phyloP scores from a whole-genome alignment of 768 basidiomycete species.

The Holtermanniella nyarrowii region DNA sequence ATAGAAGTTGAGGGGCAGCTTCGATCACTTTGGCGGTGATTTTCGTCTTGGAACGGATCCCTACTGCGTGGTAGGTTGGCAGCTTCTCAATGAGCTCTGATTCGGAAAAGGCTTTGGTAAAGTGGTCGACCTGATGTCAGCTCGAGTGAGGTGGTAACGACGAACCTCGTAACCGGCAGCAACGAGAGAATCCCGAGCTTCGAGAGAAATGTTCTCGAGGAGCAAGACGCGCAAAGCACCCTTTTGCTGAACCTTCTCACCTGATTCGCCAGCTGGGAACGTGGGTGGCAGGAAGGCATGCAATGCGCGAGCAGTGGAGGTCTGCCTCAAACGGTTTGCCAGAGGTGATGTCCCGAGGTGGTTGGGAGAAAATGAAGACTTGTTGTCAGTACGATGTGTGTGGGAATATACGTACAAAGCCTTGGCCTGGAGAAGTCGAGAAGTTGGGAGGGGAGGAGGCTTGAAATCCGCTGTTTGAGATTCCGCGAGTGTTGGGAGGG shows the following conservation, averaged over 20 bases:
- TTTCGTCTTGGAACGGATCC: slow-evolving; percentile 95
- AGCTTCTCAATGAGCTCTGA: slow-evolving; percentile 67
- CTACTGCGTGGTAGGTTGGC: slow-evolving; percentile 86
- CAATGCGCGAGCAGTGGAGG: slow-evolving; percentile 6
- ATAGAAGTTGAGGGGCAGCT: slow-evolving; percentile 78
- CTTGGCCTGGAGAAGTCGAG: slow-evolving; percentile 8
- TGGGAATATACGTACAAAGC: background rate
- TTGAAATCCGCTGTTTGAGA: slow-evolving; percentile 27
- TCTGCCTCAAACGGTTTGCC: background rate
- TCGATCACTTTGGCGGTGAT: slow-evolving; percentile 82
- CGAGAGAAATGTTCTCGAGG: slow-evolving; percentile 88
- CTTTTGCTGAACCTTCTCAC: slow-evolving; percentile 43
- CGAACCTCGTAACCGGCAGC: slow-evolving; percentile 59
- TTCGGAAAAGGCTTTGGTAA: slow-evolving; percentile 74
- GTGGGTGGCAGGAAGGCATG: slow-evolving; percentile 7
- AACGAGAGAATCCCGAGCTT: slow-evolving; percentile 70
- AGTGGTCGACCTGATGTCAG: slow-evolving; percentile 64
- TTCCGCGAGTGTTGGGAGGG: slow-evolving; percentile 35
- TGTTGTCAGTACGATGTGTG: too few species aligned
- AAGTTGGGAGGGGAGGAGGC: slow-evolving; percentile 31
- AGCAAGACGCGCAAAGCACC: slow-evolving; percentile 70
- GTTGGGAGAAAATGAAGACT: background rate
- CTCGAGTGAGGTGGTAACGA: background rate
- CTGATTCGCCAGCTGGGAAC: slow-evolving; percentile 12
- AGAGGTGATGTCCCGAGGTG: slow-evolving; percentile 3